phyloP scores from a whole-genome alignment of 352 stramenopile species.

The Phytophthora capsici region DNA sequence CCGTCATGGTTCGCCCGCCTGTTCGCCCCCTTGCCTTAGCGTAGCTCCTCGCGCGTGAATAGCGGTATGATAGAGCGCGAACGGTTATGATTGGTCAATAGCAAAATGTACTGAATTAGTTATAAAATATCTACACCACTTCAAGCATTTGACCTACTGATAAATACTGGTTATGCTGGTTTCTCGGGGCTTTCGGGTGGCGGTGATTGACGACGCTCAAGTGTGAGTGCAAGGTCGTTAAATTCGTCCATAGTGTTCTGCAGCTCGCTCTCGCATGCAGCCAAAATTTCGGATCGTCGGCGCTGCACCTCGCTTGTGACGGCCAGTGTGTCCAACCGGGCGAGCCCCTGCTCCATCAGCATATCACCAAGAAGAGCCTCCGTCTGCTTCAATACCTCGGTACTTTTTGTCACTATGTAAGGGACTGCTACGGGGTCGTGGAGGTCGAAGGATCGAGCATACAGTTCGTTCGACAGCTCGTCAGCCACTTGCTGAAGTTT shows the following conservation, averaged over 20 bases:
- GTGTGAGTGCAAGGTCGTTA: conserved; percentile 46
- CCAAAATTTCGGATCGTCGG: conserved; percentile 61
- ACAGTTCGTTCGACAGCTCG: conserved; percentile 33
- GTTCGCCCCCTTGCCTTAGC: background rate
- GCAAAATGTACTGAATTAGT: conserved; percentile 7
- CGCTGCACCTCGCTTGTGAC: conserved; percentile 52
- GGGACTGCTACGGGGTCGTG: conserved; percentile 28
- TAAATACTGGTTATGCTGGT: conserved; percentile 21
- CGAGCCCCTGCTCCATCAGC: conserved; percentile 42
- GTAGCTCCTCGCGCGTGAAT: conserved; percentile 1
- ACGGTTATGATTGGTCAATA: conserved; percentile 43
- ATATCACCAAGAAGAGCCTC: conserved; percentile 60
- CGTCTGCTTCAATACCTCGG: conserved; percentile 64
- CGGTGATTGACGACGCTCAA: conserved; percentile 29
- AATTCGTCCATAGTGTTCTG: conserved; percentile 68
- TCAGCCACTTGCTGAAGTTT: conserved; percentile 43
- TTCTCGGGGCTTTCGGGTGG: conserved; percentile 5
- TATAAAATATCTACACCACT: background rate
- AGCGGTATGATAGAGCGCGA: conserved; percentile 36
- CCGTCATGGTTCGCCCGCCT: conserved; percentile 45
- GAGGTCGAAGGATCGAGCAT: conserved; percentile 28
- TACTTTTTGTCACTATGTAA: conserved; percentile 46
- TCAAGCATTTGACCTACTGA: conserved; percentile 5
- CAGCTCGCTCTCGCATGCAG: conserved; percentile 67
- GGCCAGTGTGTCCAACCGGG: conserved; percentile 36